phyloP scores from a whole-genome alignment of 257 asterid species.

The Solanum virginianum region DNA sequence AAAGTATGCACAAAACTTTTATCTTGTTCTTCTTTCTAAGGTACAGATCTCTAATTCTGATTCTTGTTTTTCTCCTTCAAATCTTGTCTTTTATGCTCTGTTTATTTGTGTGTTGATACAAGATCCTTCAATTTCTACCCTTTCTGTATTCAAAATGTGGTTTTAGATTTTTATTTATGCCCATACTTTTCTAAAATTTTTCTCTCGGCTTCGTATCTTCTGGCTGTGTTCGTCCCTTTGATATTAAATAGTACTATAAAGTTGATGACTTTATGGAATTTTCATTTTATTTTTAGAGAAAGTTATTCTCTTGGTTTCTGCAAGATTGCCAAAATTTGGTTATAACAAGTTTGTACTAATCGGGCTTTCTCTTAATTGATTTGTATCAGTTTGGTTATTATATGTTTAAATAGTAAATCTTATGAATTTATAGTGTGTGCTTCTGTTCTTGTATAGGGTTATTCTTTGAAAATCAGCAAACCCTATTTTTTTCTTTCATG shows the following conservation, averaged over 20 bases:
- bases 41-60: conserved; percentile 19
- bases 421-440: neutral
- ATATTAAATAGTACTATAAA: neutral
- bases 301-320: neutral
- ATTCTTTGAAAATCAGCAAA: no score
- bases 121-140: neutral
- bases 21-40: neutral
- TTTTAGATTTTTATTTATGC: neutral
- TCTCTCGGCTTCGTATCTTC: no score
- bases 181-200: neutral
- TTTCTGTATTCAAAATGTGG: neutral
- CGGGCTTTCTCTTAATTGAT: neutral
- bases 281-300: neutral
- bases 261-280: neutral
- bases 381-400: neutral
- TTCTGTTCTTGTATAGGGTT: no score
- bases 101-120: neutral
- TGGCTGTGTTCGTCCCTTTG: neutral
- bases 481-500: no score
- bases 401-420: neutral
- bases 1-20: conserved; percentile 4
- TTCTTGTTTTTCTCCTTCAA: neutral
- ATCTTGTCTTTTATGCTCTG: neutral
- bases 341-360: neutral
- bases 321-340: neutral